Evolutionary conservation across 495 filamentous ascomycete species (phyloP), one percentile per base, ranked within the genome.

Genomic region (Patellaria atrata): DNA sequence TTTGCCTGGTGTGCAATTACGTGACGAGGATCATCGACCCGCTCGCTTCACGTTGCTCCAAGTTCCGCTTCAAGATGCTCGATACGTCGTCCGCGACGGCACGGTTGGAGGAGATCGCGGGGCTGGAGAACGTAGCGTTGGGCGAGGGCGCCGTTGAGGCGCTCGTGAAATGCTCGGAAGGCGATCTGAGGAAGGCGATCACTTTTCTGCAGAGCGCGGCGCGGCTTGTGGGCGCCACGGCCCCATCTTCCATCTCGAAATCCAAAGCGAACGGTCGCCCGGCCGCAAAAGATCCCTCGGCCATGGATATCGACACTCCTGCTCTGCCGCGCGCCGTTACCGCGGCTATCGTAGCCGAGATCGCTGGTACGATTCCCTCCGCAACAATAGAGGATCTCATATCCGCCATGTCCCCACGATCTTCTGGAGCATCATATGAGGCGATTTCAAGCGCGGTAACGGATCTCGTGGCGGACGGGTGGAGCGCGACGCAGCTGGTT

Each of bases 1-100:
- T 99, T 58, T 96, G 91, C 56, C 64, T 99, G 9, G 85, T 96
- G 25, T 99, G 89, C 60, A 99, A 99, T 60, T 99, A 96, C 48
- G 87, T 99, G 21, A 96, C 89, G 0, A 63, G 89, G 36, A 96
- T 99, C 51, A 99, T 99, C 49, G 89, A 96, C 54, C 89, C 89
- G 16, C 62, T 99, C 15, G 89, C 89, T 1, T 82, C 75, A 53
- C 70, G 82, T 32, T 99, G 89, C 58, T 82, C 75, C 57, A 99
- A 99, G 60, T 99, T 99, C 58, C 68, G 89, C 13, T 99, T 99
- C 67, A 99, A 99, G 75, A 77, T 75, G 33, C 61, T 96, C 41
- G 91, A 96, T 53, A 74, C 81, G 48, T 71, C 65, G 8, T 85
- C 82, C 50, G 79, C 87, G 22, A 75, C 72, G 31, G 67, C 63